Evolutionary conservation across 176 grass and related monocot species (phyloP), one percentile per base, ranked within the genome.

Genomic region (Themeda triandra): DNA sequence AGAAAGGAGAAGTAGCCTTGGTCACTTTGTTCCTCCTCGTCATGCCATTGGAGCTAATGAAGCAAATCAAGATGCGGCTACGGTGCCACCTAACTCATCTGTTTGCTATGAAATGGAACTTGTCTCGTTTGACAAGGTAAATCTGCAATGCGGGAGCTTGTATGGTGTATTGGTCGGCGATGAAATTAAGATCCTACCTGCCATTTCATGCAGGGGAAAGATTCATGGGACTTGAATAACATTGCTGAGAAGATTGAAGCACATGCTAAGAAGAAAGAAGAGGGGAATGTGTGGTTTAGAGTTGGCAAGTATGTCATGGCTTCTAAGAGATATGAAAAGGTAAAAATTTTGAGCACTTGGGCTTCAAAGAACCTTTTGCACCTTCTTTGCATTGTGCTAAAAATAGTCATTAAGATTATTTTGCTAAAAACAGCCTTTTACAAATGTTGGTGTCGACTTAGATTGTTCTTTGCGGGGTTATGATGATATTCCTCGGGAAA

Each of bases 281-380:
- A 97, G 88, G 94, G 94, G 37, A 97, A 97, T 73, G 78, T 59
- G 53, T 82, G 86, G 48, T 97, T 97, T 85, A 97, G 94, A 82
- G 54, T 58, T 69, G 91, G 91, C 41, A 97, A 94, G 58, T 86
- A 89, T 86, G 71, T 48, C 15, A 93, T 82, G 80, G 94, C 94
- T 59, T 97, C 92, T 42, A 90, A 97, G 87, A 78, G 92, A 94
- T 97, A 97, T 15, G 87, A 75, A 33, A 97, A 97, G 92, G 94
- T 97, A 51, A 4, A n/a, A n/a, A n/a, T n/a, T 24, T 32, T n/a
- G n/a, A n/a, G 56, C 10, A 74, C n/a, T n/a, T 24, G n/a, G n/a
- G n/a, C n/a, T n/a, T n/a, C n/a, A n/a, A n/a, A n/a, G n/a, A n/a
- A n/a, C 82, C 31, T 14, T 46, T 80, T 49, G 53, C 77, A 60